These are phyloP conservation scores for Torulaspora gathmanii DNA, from an alignment of 805 yeast genomes.

Conservation along the genomic window DNA sequence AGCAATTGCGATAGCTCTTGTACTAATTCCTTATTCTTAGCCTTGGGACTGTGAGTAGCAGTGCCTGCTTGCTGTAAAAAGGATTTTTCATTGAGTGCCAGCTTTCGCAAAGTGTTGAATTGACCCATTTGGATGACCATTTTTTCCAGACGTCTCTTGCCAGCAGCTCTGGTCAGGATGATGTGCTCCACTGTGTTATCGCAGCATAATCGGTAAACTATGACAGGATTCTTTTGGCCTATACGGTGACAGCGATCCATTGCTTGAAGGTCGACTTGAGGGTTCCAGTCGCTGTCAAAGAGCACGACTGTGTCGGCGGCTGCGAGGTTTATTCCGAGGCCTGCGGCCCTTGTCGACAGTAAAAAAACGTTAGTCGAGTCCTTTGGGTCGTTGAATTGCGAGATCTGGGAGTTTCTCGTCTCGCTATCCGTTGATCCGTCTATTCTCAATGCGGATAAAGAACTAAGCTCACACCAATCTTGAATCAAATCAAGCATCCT, in stretches of 20 bases:
- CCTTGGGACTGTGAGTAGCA: slow-evolving; percentile 11
- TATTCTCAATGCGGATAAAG: slow-evolving; percentile 50
- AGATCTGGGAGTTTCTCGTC: slow-evolving; percentile 61
- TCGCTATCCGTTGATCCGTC: slow-evolving; percentile 72
- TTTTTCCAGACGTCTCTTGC: slow-evolving; percentile 73
- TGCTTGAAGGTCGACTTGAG: slow-evolving; percentile 94
- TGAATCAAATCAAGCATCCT: slow-evolving; percentile 73
- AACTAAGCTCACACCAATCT: slow-evolving; percentile 60
- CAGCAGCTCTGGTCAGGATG: slow-evolving; percentile 69
- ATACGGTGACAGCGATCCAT: slow-evolving; percentile 94
- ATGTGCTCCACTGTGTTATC: slow-evolving; percentile 80
- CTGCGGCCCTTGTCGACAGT: slow-evolving; percentile 90
- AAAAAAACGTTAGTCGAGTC: slow-evolving; percentile 51
- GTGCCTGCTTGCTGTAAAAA: slow-evolving; percentile 22
- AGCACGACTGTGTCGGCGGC: slow-evolving; percentile 87
- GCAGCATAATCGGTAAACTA: slow-evolving; percentile 72
- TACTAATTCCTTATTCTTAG: slow-evolving; percentile 35
- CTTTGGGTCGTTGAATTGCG: slow-evolving; percentile 39
- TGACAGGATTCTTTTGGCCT: slow-evolving; percentile 82
- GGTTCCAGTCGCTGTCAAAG: slow-evolving; percentile 96
- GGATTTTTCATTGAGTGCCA: slow-evolving; percentile 34
- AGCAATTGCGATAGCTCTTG: slow-evolving; percentile 41
- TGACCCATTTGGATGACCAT: slow-evolving; percentile 66
- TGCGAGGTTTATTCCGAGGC: slow-evolving; percentile 80
- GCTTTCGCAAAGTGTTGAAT: slow-evolving; percentile 43